A percentile compares a stretch with the other conserved stretches of the same genome.
Conservation (phyloP, 1,284 basidiomycete species). For the Cutaneotrichosporon arboriforme region DNA sequence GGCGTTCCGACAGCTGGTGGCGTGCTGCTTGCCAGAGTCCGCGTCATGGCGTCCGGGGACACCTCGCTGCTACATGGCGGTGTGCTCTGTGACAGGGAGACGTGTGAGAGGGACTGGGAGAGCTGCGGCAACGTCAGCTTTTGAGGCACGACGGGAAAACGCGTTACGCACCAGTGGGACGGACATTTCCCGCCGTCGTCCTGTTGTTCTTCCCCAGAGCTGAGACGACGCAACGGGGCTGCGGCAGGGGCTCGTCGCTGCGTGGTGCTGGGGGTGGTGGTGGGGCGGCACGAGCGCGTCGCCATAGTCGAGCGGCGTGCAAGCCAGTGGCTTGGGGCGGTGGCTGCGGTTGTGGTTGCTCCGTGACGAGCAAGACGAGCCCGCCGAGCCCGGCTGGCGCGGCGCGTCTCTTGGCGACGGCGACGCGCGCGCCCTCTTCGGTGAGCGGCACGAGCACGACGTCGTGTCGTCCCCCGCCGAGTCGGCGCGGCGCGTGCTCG, state of each 20-base stretch:
- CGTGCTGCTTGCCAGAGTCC: slow-evolving; percentile 7
- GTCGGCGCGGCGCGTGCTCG: not conserved
- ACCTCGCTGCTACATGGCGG: slow-evolving; percentile 13
- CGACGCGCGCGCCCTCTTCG: slow-evolving; percentile 33
- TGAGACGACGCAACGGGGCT: not conserved
- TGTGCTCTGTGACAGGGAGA: slow-evolving; percentile 32
- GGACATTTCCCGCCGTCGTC: slow-evolving; percentile 35
- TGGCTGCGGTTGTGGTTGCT: slow-evolving; percentile 3
- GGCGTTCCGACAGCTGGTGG: slow-evolving; percentile 9
- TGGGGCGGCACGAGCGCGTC: not conserved
- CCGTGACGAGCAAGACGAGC: slow-evolving; percentile 1
- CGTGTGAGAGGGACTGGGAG: slow-evolving; percentile 35
- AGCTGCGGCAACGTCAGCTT: slow-evolving; percentile 23
- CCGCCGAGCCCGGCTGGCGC: no score
- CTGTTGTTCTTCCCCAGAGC: slow-evolving; percentile 3
- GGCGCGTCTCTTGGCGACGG: slow-evolving; percentile 15
- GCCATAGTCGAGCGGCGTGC: not conserved
- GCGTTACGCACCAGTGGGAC: slow-evolving; percentile 34
- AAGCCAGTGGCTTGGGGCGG: not conserved
- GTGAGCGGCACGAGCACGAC: slow-evolving; percentile 20
- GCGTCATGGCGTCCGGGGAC: slow-evolving; percentile 8
- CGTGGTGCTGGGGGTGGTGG: not conserved
- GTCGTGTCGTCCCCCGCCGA: not conserved
- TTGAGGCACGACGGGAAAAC: no score
- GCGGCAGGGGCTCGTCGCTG: slow-evolving; percentile 14